phyloP scores from a whole-genome alignment of 1,139 yeast species.

The Arxiozyma slooffiae region DNA sequence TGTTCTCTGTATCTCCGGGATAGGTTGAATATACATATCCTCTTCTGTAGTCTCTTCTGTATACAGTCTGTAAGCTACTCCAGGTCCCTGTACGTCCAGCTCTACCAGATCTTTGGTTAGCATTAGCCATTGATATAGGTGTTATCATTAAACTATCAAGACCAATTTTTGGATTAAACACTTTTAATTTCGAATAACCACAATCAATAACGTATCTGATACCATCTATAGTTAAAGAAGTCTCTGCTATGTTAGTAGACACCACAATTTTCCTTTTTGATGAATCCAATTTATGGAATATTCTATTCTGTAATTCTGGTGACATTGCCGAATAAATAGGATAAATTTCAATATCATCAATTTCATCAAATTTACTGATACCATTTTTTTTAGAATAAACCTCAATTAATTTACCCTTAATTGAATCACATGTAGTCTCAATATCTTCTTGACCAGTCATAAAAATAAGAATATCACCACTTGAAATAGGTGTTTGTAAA shows the following conservation, averaged over 20 bases:
- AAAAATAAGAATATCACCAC: constrained; percentile 81
- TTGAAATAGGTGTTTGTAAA: constrained; percentile 38
- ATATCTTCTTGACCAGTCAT: constrained; percentile 98
- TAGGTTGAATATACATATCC: constrained; percentile 74
- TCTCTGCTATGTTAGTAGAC: constrained; percentile 94
- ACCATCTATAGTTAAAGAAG: constrained; percentile 90
- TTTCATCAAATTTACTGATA: constrained; percentile 11
- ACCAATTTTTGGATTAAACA: constrained; percentile 75
- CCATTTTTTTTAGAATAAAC: constrained; percentile 33
- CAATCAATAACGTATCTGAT: constrained; percentile 76
- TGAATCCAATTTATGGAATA: constrained; percentile 52
- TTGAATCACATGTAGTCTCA: constrained; percentile 64
- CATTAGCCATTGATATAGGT: constrained; percentile 85
- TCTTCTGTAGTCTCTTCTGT: constrained; percentile 58
- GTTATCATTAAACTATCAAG: constrained; percentile 82
- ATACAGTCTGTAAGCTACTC: constrained; percentile 71
- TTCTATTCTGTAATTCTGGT: constrained; percentile 67
- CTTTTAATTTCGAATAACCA: constrained; percentile 76
- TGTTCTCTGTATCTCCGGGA: constrained; percentile 90
- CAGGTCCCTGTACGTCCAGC: constrained; percentile 95
- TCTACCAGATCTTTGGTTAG: constrained; percentile 86
- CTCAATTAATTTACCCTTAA: constrained; percentile 49
- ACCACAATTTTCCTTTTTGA: constrained; percentile 71
- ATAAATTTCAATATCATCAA: constrained; percentile 40
- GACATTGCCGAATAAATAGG: constrained; percentile 91